Evolutionary conservation across 139 green algal genomes (phyloP).

Genomic region (Desmodesmus armatus): DNA sequence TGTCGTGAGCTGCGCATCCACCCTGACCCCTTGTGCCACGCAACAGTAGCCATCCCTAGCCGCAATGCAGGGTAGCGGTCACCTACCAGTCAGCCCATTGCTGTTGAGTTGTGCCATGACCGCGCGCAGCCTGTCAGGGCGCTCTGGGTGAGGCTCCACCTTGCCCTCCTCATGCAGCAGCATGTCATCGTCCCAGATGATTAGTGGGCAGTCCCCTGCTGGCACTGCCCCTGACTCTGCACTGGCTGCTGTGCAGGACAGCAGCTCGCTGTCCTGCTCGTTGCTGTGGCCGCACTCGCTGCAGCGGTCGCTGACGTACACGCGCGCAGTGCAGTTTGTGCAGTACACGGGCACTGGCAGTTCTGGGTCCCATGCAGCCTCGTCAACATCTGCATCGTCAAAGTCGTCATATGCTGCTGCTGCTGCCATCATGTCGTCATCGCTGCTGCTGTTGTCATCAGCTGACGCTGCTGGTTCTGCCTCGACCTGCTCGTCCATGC

Average conservation of each 20-base stretch:
- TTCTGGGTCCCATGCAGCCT: slow-evolving; percentile 23
- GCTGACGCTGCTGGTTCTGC: too few relatives aligned
- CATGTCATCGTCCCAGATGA: slow-evolving; percentile 49
- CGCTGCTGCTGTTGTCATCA: too few relatives aligned
- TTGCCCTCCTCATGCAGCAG: slow-evolving; percentile 53
- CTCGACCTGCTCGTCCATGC: too few relatives aligned
- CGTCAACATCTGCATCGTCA: slow-evolving; percentile 14
- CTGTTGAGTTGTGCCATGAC: slow-evolving; percentile 73
- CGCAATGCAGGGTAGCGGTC: too few relatives aligned
- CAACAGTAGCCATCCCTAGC: too few relatives aligned
- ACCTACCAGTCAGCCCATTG: slow-evolving; percentile 55
- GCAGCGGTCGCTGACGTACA: background rate
- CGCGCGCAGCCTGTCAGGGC: slow-evolving; percentile 80
- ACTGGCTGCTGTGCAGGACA: slow-evolving; percentile 5
- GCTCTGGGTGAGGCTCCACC: slow-evolving; percentile 51
- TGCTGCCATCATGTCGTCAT: too few relatives aligned
- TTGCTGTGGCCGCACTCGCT: slow-evolving; percentile 39
- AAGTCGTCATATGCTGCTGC: slow-evolving; percentile 22
- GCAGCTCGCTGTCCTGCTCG: slow-evolving; percentile 14
- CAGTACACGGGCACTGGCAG: slow-evolving; percentile 26
- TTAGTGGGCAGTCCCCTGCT: slow-evolving; percentile 6
- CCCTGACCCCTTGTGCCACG: too few relatives aligned
- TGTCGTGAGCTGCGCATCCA: too few relatives aligned
- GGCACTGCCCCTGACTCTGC: background rate
- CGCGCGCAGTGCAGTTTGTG: slow-evolving; percentile 40